phyloP scores from a whole-genome alignment of 1,139 yeast genomes.

The Candida sojae region DNA sequence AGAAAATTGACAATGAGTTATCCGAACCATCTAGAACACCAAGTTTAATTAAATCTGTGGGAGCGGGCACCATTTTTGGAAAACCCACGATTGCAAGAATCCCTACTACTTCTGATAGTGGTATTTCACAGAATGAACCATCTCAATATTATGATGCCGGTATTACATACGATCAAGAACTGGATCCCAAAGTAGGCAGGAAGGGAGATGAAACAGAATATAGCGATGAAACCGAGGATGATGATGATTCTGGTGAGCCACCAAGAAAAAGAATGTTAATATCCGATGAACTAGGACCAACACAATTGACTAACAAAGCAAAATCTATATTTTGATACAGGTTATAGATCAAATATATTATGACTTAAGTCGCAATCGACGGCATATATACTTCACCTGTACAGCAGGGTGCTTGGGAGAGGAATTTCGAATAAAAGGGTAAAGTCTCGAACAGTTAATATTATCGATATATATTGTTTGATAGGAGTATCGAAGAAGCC shows the following conservation, averaged over 20 bases:
- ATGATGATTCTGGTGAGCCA: constrained; percentile 13
- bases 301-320: constrained; percentile 32
- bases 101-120: background rate
- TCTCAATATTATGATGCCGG: constrained; percentile 1
- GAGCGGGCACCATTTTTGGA: constrained; percentile 6
- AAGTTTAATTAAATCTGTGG: background rate
- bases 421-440: no score
- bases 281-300: constrained; percentile 33
- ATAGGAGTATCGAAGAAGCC: no score
- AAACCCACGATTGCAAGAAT: constrained; percentile 4
- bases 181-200: background rate
- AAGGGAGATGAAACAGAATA: constrained; percentile 26
- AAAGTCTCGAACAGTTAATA: no score
- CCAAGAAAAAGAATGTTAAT: constrained; percentile 12
- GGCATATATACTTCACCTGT: no score
- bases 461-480: no score
- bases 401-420: no score
- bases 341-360: background rate
- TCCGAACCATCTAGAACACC: constrained; percentile 1
- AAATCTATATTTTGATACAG: constrained; percentile 33
- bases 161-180: constrained; percentile 1
- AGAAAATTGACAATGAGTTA: constrained; percentile 7
- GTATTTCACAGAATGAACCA: background rate
- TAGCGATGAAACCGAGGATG: constrained; percentile 17
- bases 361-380: no score